Conservation (phyloP, 2,329 filamentous ascomycete species). For the Hawksworthiomyces lignivorus region DNA sequence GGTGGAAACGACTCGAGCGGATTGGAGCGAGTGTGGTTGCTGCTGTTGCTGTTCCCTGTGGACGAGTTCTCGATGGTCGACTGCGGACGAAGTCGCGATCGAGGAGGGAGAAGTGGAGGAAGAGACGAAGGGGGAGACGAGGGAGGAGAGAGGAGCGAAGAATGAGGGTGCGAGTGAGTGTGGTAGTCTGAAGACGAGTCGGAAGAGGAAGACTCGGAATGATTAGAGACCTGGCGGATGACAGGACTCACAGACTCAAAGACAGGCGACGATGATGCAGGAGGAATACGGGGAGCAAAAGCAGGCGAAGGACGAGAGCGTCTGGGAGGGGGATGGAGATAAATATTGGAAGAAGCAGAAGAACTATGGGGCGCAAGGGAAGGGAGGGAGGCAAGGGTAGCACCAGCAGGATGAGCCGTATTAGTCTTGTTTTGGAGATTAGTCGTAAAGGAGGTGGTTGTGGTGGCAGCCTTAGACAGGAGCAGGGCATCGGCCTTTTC, state of each 20-base stretch:
- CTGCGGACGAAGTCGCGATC: conserved; percentile 2
- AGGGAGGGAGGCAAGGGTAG: conserved; percentile 1
- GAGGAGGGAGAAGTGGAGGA: conserved; percentile 1
- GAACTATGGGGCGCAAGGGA: background rate
- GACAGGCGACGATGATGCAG: background rate
- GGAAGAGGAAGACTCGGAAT: background rate
- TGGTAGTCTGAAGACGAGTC: background rate
- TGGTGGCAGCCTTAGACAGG: conserved; percentile 5
- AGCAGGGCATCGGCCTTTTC: conserved; percentile 11
- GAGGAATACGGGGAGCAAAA: conserved; percentile 3
- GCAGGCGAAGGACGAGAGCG: conserved; percentile 4
- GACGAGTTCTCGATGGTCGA: background rate
- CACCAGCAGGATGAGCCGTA: background rate
- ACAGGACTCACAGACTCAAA: background rate
- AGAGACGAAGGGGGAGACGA: background rate
- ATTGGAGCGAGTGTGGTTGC: background rate
- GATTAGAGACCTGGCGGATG: background rate
- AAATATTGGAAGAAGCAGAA: conserved; percentile 8
- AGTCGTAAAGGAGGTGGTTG: too few relatives aligned
- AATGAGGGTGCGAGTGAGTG: background rate
- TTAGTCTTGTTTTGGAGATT: too few relatives aligned
- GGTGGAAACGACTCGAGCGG: conserved; percentile 4
- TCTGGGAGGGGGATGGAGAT: conserved; percentile 1
- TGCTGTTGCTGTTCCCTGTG: too few relatives aligned
- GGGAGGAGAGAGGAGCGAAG: background rate